Evolutionary conservation across 164 flowering plant genomes (phyloP).

Genomic region (Berberis vulgaris): DNA sequence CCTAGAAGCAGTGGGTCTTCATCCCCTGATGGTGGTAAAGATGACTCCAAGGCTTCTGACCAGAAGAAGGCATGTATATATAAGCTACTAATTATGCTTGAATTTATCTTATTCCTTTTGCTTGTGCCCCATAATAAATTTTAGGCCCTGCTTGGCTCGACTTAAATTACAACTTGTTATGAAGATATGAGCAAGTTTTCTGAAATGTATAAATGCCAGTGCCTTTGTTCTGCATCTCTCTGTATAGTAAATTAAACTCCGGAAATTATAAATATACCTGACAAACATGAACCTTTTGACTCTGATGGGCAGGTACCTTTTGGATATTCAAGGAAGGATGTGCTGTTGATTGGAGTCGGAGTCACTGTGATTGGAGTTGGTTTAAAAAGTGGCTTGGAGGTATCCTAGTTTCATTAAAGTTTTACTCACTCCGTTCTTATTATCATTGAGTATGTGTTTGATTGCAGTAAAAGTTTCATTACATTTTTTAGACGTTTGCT

Average conservation of each 20-base stretch:
- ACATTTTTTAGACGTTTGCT: too few relatives aligned
- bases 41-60: constrained; percentile 28
- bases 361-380: constrained; percentile 59
- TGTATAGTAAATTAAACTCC: not conserved
- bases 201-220: not conserved
- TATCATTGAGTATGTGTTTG: too few relatives aligned
- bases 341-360: constrained; percentile 76
- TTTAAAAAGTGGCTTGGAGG: constrained; percentile 86
- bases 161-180: not conserved
- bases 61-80: constrained; percentile 39
- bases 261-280: not conserved
- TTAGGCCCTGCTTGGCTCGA: not conserved
- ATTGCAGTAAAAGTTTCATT: too few relatives aligned
- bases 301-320: constrained; percentile 43
- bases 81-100: not conserved
- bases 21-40: constrained; percentile 23
- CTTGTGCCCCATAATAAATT: not conserved
- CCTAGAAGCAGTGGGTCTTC: constrained; percentile 45
- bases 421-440: too few relatives aligned
- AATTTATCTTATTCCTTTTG: not conserved
- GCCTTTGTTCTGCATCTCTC: not conserved
- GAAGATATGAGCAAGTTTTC: too few relatives aligned
- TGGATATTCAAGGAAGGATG: constrained; percentile 91
- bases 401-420: constrained; percentile 9
- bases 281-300: not conserved